phyloP scores from a whole-genome alignment of 2,329 filamentous ascomycete species.

The Ophiostoma tasmaniense region DNA sequence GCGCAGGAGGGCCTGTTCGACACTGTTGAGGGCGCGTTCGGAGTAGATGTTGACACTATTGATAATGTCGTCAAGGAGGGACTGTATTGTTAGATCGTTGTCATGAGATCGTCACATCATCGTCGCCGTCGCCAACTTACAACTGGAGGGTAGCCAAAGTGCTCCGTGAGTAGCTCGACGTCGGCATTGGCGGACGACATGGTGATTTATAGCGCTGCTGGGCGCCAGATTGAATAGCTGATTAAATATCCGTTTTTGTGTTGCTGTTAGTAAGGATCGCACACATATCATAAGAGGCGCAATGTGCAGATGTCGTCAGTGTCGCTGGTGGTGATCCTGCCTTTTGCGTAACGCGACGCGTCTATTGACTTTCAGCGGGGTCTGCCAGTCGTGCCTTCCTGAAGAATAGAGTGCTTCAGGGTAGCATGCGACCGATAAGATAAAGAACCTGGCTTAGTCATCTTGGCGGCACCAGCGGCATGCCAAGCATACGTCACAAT shows the following conservation, averaged over 20 bases:
- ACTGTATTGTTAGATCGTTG: slow-evolving; percentile 42
- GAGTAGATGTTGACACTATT: slow-evolving; percentile 92
- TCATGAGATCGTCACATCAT: neutral
- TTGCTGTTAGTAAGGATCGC: neutral
- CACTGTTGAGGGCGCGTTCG: slow-evolving; percentile 77
- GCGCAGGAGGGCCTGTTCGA: slow-evolving; percentile 72
- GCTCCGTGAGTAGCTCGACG: slow-evolving; percentile 77
- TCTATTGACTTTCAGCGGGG: slow-evolving; percentile 7
- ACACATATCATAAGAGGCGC: neutral
- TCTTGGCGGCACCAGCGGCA: neutral
- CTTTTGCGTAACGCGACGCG: slow-evolving; percentile 4
- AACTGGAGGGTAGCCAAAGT: slow-evolving; percentile 88
- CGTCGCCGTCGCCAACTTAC: slow-evolving; percentile 43
- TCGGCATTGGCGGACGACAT: slow-evolving; percentile 35
- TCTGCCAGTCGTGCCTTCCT: neutral
- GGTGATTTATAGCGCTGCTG: neutral
- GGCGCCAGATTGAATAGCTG: neutral
- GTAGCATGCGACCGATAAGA: neutral
- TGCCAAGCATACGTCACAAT: slow-evolving; percentile 7
- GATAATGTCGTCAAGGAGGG: slow-evolving; percentile 94
- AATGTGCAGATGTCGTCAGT: neutral
- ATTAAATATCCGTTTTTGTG: neutral
- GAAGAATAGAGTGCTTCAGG: neutral
- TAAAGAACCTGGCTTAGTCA: neutral
- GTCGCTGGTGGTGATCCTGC: neutral